Evolutionary conservation across 345 rosid species (phyloP).

Genomic region (Lepidium africanum): DNA sequence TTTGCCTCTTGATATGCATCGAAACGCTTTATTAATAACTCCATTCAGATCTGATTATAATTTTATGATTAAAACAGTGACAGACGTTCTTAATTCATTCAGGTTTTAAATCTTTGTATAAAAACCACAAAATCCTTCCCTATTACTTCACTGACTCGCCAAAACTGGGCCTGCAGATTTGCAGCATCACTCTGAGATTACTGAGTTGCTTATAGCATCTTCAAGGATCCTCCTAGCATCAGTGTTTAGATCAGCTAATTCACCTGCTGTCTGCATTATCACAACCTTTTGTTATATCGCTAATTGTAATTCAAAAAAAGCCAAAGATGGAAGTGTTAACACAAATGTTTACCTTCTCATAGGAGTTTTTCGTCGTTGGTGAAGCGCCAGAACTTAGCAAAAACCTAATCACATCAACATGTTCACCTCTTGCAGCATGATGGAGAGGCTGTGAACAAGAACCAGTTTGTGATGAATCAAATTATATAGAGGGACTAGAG

Average conservation of each 20-base stretch:
- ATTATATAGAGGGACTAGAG: neutral
- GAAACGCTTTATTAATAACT: neutral
- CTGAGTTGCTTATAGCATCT: conserved; percentile 25
- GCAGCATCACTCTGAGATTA: neutral
- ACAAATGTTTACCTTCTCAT: conserved; percentile 56
- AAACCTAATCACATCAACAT: conserved; percentile 53
- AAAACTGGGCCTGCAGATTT: neutral
- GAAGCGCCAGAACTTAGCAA: conserved; percentile 71
- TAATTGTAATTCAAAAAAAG: neutral
- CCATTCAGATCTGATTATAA: neutral
- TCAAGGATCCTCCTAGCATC: conserved; percentile 53
- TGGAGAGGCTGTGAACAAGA: conserved; percentile 70
- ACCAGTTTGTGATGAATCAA: neutral
- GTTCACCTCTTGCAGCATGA: conserved; percentile 94
- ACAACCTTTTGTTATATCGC: conserved; percentile 23
- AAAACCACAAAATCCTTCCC: neutral
- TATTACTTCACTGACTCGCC: neutral
- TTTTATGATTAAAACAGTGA: neutral
- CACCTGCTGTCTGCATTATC: conserved; percentile 48
- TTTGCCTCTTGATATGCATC: too few relatives aligned
- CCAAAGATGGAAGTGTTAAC: neutral
- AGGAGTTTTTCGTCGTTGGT: conserved; percentile 40
- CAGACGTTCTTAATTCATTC: neutral
- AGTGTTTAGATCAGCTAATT: conserved; percentile 51
- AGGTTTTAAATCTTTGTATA: neutral